A percentile compares a stretch with the other conserved stretches of the same genome.
These are phyloP conservation scores for Rhodotorula paludigena DNA, from an alignment of 768 basidiomycete genomes.

Conservation along the genomic window DNA sequence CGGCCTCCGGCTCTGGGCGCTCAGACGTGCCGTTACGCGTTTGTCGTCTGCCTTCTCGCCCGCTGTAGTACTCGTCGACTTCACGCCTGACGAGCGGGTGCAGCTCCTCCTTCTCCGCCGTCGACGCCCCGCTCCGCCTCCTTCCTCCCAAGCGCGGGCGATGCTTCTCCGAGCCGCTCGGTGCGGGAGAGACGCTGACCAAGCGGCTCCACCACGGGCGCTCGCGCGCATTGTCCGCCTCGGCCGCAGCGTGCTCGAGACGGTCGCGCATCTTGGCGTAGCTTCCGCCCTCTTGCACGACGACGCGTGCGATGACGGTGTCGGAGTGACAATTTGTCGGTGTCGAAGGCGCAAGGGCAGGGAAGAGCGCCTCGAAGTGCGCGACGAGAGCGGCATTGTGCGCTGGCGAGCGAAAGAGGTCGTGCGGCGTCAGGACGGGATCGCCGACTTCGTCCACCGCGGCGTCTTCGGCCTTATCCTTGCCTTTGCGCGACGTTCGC, in stretches of 20 bases:
- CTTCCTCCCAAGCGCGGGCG: background rate
- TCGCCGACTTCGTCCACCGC: background rate
- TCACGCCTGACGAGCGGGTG: background rate
- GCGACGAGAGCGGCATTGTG: background rate
- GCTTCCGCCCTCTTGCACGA: background rate
- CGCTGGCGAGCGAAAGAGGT: constrained; percentile 10
- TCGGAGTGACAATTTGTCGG: no score
- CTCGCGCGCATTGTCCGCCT: background rate
- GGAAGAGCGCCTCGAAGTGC: constrained; percentile 1
- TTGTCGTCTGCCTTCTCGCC: no score
- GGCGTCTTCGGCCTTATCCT: background rate
- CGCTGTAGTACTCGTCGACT: background rate
- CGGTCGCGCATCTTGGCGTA: constrained; percentile 1
- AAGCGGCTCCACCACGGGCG: background rate
- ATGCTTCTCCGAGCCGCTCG: background rate
- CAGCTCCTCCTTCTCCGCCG: background rate
- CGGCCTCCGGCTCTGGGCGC: no score
- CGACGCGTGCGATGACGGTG: background rate
- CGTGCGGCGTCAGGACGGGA: constrained; percentile 4
- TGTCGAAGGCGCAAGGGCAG: background rate
- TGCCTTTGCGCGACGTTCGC: background rate
- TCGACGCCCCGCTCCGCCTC: background rate
- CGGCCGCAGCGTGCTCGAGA: background rate
- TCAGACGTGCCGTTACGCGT: background rate
- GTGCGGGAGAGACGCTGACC: background rate